phyloP scores from a whole-genome alignment of 106 monocot genomes.

The Xerophyta viscosa region DNA sequence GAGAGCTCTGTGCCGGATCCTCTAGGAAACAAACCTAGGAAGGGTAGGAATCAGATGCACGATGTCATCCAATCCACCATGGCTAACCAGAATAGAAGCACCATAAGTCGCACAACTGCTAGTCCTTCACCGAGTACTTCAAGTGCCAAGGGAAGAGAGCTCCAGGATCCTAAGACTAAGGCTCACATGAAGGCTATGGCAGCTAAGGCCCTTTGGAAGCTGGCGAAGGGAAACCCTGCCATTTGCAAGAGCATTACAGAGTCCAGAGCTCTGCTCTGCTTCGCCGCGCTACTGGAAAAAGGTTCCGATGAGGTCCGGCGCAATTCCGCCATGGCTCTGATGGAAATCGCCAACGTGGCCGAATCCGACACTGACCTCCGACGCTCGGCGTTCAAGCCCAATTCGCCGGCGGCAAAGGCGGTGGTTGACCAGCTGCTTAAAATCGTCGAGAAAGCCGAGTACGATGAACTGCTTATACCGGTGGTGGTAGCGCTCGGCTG shows the following conservation, averaged over 20 bases:
- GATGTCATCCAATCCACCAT: slow-evolving; percentile 38
- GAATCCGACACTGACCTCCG: slow-evolving; percentile 68
- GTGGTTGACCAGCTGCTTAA: slow-evolving; percentile 75
- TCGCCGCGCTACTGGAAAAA: slow-evolving; percentile 84
- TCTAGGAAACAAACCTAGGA: not conserved
- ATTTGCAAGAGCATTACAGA: slow-evolving; percentile 93
- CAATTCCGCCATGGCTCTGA: slow-evolving; percentile 84
- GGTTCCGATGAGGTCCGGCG: slow-evolving; percentile 61
- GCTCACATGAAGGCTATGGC: slow-evolving; percentile 61
- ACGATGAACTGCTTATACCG: slow-evolving; percentile 56
- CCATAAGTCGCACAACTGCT: slow-evolving; percentile 6
- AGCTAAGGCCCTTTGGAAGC: slow-evolving; percentile 56
- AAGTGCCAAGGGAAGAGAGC: slow-evolving; percentile 50
- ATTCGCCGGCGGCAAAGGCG: slow-evolving; percentile 69
- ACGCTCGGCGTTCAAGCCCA: slow-evolving; percentile 82
- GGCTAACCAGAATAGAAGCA: slow-evolving; percentile 6
- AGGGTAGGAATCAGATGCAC: slow-evolving; percentile 39
- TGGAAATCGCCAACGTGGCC: slow-evolving; percentile 75
- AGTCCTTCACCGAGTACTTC: slow-evolving; percentile 23
- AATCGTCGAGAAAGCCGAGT: slow-evolving; percentile 65
- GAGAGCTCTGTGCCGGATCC: slow-evolving; percentile 23
- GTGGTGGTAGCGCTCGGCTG: slow-evolving; percentile 73
- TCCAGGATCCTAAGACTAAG: slow-evolving; percentile 58
- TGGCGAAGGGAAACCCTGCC: slow-evolving; percentile 49
- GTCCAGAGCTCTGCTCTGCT: slow-evolving; percentile 84